phyloP scores from a whole-genome alignment of 1,284 basidiomycete genomes.

The Irpex sp. region DNA sequence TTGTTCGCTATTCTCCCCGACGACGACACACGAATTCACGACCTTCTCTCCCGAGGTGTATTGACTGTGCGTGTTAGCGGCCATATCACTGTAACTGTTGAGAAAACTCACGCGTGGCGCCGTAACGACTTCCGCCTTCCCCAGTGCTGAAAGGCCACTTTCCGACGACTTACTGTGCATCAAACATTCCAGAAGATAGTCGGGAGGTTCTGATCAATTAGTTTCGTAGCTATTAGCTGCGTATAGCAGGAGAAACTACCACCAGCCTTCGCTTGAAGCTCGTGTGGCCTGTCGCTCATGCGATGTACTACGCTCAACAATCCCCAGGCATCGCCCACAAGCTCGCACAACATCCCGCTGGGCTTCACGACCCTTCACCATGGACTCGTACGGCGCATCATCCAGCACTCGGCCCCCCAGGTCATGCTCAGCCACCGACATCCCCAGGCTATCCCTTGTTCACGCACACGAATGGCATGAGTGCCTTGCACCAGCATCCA shows the following conservation, averaged over 20 bases:
- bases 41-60: conserved; percentile 11
- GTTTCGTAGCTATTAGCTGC: not conserved
- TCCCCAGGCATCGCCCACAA: conserved; percentile 74
- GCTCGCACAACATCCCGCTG: conserved; percentile 40
- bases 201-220: not conserved
- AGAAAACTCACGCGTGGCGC: conserved; percentile 9
- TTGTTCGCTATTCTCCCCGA: conserved; percentile 24
- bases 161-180: not conserved
- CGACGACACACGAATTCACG: conserved; percentile 11
- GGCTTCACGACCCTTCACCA: conserved; percentile 55
- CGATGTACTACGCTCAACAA: conserved; percentile 77
- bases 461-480: conserved; percentile 54
- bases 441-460: conserved; percentile 70
- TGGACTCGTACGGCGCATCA: conserved; percentile 59
- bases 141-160: not conserved
- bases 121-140: not conserved
- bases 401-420: conserved; percentile 52
- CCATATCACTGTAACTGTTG: too few relatives aligned
- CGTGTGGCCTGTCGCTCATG: conserved; percentile 29
- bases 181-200: not conserved
- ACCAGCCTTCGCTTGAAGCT: not conserved
- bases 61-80: conserved; percentile 5
- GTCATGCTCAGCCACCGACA: conserved; percentile 54
- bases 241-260: not conserved
- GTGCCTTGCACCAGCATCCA: conserved; percentile 53